Conservation (phyloP, 2,329 filamentous ascomycete species). For the Colletotrichum sublineola region DNA sequence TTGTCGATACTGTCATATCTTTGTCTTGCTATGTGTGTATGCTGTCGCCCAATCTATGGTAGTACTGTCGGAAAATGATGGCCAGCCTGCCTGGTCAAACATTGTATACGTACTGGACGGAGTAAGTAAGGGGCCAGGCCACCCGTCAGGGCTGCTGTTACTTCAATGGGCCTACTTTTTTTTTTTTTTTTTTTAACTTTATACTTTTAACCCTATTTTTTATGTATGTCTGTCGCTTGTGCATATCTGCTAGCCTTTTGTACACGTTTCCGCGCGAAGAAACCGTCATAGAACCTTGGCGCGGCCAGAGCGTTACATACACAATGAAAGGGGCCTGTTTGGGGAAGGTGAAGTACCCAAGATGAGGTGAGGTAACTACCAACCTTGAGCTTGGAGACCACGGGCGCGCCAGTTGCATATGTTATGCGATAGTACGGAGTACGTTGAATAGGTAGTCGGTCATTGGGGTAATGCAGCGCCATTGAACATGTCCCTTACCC, state of each 20-base stretch:
- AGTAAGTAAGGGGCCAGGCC: conserved; percentile 24
- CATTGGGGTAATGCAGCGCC: conserved; percentile 45
- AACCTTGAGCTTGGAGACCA: conserved; percentile 14
- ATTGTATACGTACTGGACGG: conserved; percentile 10
- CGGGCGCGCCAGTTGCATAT: conserved; percentile 44
- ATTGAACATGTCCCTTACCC: conserved; percentile 47
- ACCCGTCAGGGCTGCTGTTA: conserved; percentile 2
- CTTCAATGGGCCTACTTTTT: not conserved
- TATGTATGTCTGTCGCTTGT: conserved; percentile 10
- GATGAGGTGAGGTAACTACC: conserved; percentile 24
- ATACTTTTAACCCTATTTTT: not conserved
- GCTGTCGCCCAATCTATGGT: conserved; percentile 13
- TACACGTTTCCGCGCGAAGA: not conserved
- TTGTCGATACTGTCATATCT: conserved; percentile 27
- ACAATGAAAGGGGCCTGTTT: conserved; percentile 24
- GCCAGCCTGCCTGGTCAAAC: conserved; percentile 3
- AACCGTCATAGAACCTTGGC: conserved; percentile 13
- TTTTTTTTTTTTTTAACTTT: not conserved
- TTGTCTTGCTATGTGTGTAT: conserved; percentile 9
- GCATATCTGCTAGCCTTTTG: conserved; percentile 16
- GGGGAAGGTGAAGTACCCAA: not conserved
- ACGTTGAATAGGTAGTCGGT: conserved; percentile 36
- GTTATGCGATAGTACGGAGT: conserved; percentile 48
- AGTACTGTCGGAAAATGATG: conserved; percentile 28
- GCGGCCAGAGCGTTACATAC: conserved; percentile 36